Conservation (phyloP, 1,284 basidiomycete genomes). For the Sporisorium iseilematis-ciliati region DNA sequence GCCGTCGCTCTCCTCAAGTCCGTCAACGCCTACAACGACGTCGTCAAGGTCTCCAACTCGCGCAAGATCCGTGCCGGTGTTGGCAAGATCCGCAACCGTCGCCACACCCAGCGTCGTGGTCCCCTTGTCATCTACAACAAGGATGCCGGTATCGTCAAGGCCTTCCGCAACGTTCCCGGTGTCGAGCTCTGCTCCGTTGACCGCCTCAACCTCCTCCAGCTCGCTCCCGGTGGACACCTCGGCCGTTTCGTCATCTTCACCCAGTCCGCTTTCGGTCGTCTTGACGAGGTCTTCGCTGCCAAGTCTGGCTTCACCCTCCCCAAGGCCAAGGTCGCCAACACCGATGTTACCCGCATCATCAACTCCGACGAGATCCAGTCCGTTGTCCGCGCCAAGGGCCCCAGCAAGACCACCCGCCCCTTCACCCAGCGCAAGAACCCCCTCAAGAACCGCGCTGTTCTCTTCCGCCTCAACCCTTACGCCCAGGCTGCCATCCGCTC, state of each 20-base stretch:
- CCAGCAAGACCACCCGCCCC: constrained; percentile 86
- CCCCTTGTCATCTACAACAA: constrained; percentile 98
- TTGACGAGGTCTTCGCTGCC: constrained; percentile 90
- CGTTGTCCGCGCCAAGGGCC: constrained; percentile 87
- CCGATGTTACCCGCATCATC: constrained; percentile 97
- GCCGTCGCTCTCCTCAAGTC: constrained; percentile 92
- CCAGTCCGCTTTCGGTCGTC: constrained; percentile 88
- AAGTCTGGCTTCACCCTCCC: constrained; percentile 80
- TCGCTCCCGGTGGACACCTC: constrained; percentile 98
- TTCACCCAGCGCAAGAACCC: constrained; percentile 99
- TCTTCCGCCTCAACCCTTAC: constrained; percentile 99
- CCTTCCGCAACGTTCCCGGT: constrained; percentile 98
- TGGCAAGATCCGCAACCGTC: constrained; percentile 97
- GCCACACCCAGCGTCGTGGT: constrained; percentile 96
- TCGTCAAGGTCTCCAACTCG: constrained; percentile 96
- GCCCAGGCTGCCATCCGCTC: constrained; percentile 74
- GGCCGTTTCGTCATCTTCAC: constrained; percentile 99
- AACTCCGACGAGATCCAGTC: constrained; percentile 78
- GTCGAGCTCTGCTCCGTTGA: constrained; percentile 97
- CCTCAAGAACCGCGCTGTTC: constrained; percentile 86
- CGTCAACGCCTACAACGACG: constrained; percentile 85
- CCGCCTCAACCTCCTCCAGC: constrained; percentile 96
- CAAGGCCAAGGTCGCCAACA: constrained; percentile 91
- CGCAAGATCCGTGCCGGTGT: constrained; percentile 97
- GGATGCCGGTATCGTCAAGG: constrained; percentile 97